Evolutionary conservation across 1,284 basidiomycete genomes (phyloP).

Genomic region (Afroboletus lepidellus): DNA sequence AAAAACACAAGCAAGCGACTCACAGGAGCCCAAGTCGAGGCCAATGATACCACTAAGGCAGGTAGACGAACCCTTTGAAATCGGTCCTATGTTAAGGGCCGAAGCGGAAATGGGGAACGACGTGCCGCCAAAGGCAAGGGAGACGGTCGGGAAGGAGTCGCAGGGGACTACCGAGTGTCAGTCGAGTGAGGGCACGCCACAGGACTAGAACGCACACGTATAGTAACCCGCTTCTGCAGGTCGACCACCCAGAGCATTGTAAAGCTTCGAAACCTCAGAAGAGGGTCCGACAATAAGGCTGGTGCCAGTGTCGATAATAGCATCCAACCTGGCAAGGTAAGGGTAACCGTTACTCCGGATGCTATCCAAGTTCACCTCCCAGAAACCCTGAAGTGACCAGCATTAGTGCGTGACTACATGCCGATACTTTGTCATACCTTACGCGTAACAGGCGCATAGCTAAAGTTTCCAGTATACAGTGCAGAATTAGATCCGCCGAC

Average conservation of each 20-base stretch:
- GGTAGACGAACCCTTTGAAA: slow-evolving; percentile 4
- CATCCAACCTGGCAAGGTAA: not conserved
- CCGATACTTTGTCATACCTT: slow-evolving; percentile 18
- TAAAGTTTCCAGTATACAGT: slow-evolving; percentile 15
- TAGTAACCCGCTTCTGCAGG: not conserved
- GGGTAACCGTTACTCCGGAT: not conserved
- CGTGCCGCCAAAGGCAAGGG: not conserved
- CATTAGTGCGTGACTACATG: not conserved
- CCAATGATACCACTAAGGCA: slow-evolving; percentile 15
- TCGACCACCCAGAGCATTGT: not conserved
- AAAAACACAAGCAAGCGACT: too few species aligned
- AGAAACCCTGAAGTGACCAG: not conserved
- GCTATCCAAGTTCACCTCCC: too few species aligned
- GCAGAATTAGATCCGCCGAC: slow-evolving; percentile 36
- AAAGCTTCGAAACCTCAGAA: not conserved
- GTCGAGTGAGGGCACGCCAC: not conserved
- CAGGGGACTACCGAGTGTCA: not conserved
- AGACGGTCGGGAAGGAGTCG: not conserved
- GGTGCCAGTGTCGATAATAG: not conserved
- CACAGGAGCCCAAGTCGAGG: not conserved
- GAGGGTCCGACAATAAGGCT: not conserved
- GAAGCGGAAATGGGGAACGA: not conserved
- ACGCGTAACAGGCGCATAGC: slow-evolving; percentile 30
- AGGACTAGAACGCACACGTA: not conserved
- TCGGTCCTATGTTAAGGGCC: slow-evolving; percentile 15